These are phyloP conservation scores for Ophioceras dolichostomum DNA, from an alignment of 2,329 filamentous ascomycete species.

Conservation along the genomic window DNA sequence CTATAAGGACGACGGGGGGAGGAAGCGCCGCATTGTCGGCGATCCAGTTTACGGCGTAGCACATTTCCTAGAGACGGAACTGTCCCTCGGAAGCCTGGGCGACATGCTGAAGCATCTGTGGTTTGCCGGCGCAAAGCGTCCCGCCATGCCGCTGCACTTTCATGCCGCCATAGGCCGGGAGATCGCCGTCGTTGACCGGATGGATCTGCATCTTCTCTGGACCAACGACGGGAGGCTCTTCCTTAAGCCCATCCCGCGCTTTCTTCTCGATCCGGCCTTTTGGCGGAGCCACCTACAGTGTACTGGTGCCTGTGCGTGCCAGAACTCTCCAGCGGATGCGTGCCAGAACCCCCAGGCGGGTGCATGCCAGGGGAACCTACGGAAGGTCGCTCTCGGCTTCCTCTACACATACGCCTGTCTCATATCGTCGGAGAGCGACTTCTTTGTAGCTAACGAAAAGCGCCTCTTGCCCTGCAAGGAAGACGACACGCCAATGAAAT, in stretches of 20 bases:
- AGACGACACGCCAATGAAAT: slow-evolving; percentile 5
- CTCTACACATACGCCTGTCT: slow-evolving; percentile 10
- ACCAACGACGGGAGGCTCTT: slow-evolving; percentile 1
- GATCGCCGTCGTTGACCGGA: slow-evolving; percentile 2
- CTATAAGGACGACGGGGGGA: slow-evolving; percentile 3
- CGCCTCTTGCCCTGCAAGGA: slow-evolving; percentile 6
- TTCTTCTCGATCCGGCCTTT: slow-evolving; percentile 2
- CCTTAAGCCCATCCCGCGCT: slow-evolving; percentile 4
- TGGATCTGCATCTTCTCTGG: slow-evolving; percentile 4
- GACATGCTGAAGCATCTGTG: slow-evolving; percentile 1
- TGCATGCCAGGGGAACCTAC: slow-evolving; percentile 2
- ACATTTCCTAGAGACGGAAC: slow-evolving; percentile 1
- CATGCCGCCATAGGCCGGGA: slow-evolving; percentile 1
- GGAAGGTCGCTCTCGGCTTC: slow-evolving; percentile 8
- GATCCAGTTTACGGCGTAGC: slow-evolving; percentile 1
- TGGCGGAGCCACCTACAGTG: slow-evolving; percentile 2
- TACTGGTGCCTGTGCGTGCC: slow-evolving; percentile 2
- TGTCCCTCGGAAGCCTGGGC: slow-evolving; percentile 1
- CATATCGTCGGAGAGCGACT: slow-evolving; percentile 9
- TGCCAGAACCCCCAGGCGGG: background rate
- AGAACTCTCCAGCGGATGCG: slow-evolving; percentile 1
- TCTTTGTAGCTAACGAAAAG: slow-evolving; percentile 8
- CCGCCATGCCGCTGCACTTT: slow-evolving; percentile 1
- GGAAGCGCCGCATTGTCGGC: slow-evolving; percentile 1
- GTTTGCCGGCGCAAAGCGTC: slow-evolving; percentile 1